Evolutionary conservation across 1,284 basidiomycete species (phyloP), one percentile per base, ranked within the genome.

Genomic region (Fistulina hepatica): DNA sequence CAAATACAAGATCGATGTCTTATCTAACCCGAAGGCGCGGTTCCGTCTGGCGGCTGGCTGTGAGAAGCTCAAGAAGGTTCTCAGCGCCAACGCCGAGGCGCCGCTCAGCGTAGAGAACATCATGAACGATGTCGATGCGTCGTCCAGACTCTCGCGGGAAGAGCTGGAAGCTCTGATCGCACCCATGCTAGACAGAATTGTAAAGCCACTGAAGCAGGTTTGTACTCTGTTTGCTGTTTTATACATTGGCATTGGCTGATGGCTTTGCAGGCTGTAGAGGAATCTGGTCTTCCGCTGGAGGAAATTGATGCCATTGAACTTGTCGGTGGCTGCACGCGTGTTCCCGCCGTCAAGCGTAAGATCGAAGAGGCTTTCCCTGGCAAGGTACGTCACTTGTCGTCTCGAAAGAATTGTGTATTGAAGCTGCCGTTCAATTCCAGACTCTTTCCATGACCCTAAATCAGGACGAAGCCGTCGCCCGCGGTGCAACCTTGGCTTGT

Each of bases 1-100:
- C 21, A 94, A 94, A 61, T 95, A 95, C 76, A 93, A 90, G 64
- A 88, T 97, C 54, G 90, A 95, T 58, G 90, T 94, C 49, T 60
- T 90, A 50, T 76, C 74, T 43, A 90, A 73, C 61, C 84, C 88
- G 52, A 95, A 95, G 64, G 92, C 89, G 21, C 71, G 70, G 34
- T 97, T 95, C 84, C 81, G 92, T 52, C 77, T 95, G 36, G 58
- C 70, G 23, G 79, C 82, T 19, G 79, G 82, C 12, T 89, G 86
- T 55, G 95, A 97, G 76, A 89, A 89, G 68, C 78, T 81, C 62
- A 72, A 75, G 62, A 77, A 66, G 45, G 56, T 69, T 3, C 53
- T 69, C 11, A 75, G 71, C 5, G 92, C 92, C 46, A 94, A 95
- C 65, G 59, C 71, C 7, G 85, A 94, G 59, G 76, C 84, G 0